phyloP scores from a whole-genome alignment of 2,329 filamentous ascomycete genomes.

The Diaporthe nobilis region DNA sequence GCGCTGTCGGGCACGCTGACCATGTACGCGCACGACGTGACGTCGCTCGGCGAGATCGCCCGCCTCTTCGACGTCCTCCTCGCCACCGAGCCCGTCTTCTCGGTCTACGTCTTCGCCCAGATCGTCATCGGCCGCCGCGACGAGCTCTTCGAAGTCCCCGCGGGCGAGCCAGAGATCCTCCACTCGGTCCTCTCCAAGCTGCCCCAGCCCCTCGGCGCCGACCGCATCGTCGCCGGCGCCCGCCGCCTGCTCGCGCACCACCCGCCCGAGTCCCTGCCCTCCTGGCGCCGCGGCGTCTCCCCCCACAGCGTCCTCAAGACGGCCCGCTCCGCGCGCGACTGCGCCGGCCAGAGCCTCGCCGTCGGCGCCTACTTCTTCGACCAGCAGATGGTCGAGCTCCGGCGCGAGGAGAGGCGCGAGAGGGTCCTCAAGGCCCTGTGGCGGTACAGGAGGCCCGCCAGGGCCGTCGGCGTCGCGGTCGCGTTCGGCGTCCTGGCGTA shows the following conservation, averaged over 20 bases:
- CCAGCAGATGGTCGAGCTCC: constrained; percentile 80
- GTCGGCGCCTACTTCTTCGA: constrained; percentile 79
- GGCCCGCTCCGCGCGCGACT: constrained; percentile 67
- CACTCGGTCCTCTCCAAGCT: constrained; percentile 90
- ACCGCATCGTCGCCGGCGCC: constrained; percentile 79
- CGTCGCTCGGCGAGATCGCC: constrained; percentile 89
- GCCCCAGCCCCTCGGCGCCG: constrained; percentile 84
- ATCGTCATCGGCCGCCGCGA: constrained; percentile 85
- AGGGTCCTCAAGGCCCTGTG: constrained; percentile 66
- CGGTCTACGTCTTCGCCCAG: constrained; percentile 91
- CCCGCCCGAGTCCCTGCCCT: constrained; percentile 82
- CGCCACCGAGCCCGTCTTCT: constrained; percentile 87
- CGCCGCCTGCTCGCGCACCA: constrained; percentile 72
- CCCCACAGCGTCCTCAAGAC: constrained; percentile 88
- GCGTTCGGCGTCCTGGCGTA: constrained; percentile 78
- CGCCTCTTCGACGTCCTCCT: constrained; percentile 94
- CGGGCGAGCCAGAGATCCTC: constrained; percentile 91
- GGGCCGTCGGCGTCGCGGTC: constrained; percentile 74
- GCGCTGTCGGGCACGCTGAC: constrained; percentile 94
- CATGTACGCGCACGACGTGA: constrained; percentile 96
- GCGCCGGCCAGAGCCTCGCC: constrained; percentile 69
- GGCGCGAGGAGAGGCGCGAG: constrained; percentile 72
- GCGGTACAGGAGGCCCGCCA: constrained; percentile 76
- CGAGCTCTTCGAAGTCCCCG: constrained; percentile 87
- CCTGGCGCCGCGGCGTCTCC: constrained; percentile 75